Percentiles rank a stretch among this genome's conserved stretches.
Conservation (phyloP, 2,329 filamentous ascomycete genomes). For the Furcasterigmium furcatum region DNA sequence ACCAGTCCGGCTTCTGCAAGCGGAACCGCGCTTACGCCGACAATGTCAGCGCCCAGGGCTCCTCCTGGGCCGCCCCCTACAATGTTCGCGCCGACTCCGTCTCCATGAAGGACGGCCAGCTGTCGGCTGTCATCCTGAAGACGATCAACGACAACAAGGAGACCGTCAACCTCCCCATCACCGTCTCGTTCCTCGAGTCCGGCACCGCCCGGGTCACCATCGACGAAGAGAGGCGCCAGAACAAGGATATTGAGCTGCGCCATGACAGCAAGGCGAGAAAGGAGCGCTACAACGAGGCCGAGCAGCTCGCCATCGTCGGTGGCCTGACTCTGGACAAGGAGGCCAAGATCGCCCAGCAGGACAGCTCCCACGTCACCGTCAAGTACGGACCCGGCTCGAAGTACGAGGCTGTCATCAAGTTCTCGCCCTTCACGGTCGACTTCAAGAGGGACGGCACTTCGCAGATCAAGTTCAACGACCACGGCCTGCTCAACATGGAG, state of each 20-base stretch:
- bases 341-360: slow-evolving; percentile 64
- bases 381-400: slow-evolving; percentile 73
- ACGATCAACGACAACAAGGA: slow-evolving; percentile 62
- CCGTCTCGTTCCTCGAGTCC: slow-evolving; percentile 83
- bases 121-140: slow-evolving; percentile 82
- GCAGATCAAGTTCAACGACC: slow-evolving; percentile 85
- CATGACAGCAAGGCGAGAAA: slow-evolving; percentile 83
- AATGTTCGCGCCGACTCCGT: slow-evolving; percentile 68
- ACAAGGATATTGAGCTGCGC: slow-evolving; percentile 83
- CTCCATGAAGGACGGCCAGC: slow-evolving; percentile 73
- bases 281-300: slow-evolving; percentile 90
- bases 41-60: slow-evolving; percentile 59
- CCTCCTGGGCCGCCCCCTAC: slow-evolving; percentile 79
- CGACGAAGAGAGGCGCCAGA: slow-evolving; percentile 87
- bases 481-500: slow-evolving; percentile 88
- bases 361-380: slow-evolving; percentile 67
- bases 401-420: slow-evolving; percentile 80
- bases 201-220: slow-evolving; percentile 83
- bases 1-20: slow-evolving; percentile 95
- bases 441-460: slow-evolving; percentile 81
- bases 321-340: slow-evolving; percentile 70
- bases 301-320: slow-evolving; percentile 82
- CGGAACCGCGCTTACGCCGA: slow-evolving; percentile 91
- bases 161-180: slow-evolving; percentile 76
- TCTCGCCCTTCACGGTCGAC: slow-evolving; percentile 79